These are phyloP conservation scores for Candida takata DNA, from an alignment of 805 yeast genomes.

Conservation along the genomic window DNA sequence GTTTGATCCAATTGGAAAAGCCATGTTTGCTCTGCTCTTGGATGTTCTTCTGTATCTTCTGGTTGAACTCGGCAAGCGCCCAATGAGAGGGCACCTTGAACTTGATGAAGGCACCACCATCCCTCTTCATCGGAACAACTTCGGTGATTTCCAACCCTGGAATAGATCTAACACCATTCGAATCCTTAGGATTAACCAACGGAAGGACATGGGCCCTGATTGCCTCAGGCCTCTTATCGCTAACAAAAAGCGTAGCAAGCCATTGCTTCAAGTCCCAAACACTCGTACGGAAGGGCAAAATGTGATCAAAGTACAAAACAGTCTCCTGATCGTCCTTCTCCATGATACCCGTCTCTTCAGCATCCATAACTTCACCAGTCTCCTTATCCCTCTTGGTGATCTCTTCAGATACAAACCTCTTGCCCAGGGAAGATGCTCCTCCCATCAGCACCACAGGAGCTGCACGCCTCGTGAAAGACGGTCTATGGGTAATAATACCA, in stretches of 20 bases:
- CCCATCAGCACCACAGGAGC: background rate
- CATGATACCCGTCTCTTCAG: conserved; percentile 51
- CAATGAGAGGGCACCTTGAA: conserved; percentile 51
- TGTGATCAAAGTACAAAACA: conserved; percentile 48
- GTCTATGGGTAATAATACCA: too few species aligned
- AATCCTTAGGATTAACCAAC: conserved; percentile 31
- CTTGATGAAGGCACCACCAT: conserved; percentile 91
- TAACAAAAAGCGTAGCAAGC: conserved; percentile 31
- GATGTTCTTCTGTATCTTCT: conserved; percentile 42
- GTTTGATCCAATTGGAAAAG: conserved; percentile 34
- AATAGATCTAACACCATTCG: conserved; percentile 26
- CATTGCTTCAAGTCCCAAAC: conserved; percentile 42
- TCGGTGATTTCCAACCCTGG: conserved; percentile 43
- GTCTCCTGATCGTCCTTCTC: conserved; percentile 43
- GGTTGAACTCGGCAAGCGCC: conserved; percentile 46
- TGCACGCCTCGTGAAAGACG: background rate
- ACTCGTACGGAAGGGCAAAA: conserved; percentile 39
- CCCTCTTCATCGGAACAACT: conserved; percentile 66
- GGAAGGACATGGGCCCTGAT: conserved; percentile 32
- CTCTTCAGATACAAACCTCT: conserved; percentile 31
- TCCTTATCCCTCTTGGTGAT: conserved; percentile 38
- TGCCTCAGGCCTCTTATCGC: conserved; percentile 31
- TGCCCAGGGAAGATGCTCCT: background rate
- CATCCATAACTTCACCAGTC: conserved; percentile 48
- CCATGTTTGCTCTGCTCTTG: conserved; percentile 31